Base-by-base conservation (phyloP, 2,329 filamentous ascomycete genomes). In the Trichoderma oligosporum region DNA sequence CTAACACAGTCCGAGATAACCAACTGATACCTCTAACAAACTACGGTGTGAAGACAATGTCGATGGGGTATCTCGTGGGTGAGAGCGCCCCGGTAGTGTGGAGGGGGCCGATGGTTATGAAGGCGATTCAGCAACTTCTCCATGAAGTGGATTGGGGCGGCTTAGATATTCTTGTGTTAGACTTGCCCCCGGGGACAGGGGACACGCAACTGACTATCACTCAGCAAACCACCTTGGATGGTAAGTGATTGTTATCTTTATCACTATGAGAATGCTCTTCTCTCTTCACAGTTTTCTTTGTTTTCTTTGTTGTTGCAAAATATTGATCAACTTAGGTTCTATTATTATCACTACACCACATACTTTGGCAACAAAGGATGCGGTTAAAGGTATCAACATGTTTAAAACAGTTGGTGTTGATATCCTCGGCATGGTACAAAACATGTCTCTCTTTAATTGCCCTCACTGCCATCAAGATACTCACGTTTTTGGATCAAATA, bases 21-120 rank as follows among this genome's bases (percentile, higher is more conserved):
- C 86, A 91, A 66, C 81, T 99, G 3, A 68, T 97, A 1, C 94
- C 94, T 0, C 75, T 99, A 22, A 91, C 89, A 20, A 96, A 96
- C 69, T 97, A 97, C 76, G 94, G 94, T 38, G 82, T 99, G 57
- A 95, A 95, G 73, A 95, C 91, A 55, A 99, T 99, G 94, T 97
- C 92, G 0, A 97, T 99, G 89, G 94, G 94, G 48, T 97, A 96
- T 63, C 81, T 99, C 1, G 85, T 96, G 1, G 83, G 83, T 18
- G 86, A 91, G 62, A 81, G 85, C 9, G 88, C 89, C 4, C 90
- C 92, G 0, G 88, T 99, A 14, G 92, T 94, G 29, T 99, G 94
- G 94, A 85, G 94, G 51, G 94, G 94, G 0, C 82, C 96, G 2
- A 97, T 99, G 92, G 89, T 97, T 12, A 95, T 96, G 81, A 99